Evolutionary conservation across 2,329 filamentous ascomycete species (phyloP), one percentile per base, ranked within the genome.

Genomic region (Trichophyton benhamiae): DNA sequence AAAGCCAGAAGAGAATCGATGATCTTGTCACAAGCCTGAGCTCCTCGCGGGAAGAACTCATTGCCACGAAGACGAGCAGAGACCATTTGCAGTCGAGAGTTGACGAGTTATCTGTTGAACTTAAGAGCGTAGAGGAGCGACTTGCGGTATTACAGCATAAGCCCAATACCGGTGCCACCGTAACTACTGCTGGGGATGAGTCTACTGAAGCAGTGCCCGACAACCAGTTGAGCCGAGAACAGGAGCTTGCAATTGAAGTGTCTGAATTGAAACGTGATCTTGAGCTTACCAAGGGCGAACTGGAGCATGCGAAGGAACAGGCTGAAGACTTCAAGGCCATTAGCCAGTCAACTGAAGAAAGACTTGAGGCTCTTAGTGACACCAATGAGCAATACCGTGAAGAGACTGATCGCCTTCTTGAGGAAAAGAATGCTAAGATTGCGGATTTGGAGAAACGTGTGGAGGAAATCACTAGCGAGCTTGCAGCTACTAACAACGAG

Each of bases 71-170:
- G 79, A 96, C 92, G 0, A 88, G 85, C 55, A 85, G 88, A 57
- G 92, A 97, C 72, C 89, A 96, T 71, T 80, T 99, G 1, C 91
- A 97, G 72, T 83, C 86, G 38, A 84, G 91, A 62, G 89, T 96
- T 2, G 88, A 95, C 66, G 92, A 97, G 75, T 77, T 99, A 60
- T 87, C 87, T 27, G 88, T 95, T 61, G 90, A 97, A 71, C 79
- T 97, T 27, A 87, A 88, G 67, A 91, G 87, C 69, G 90, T 91
- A 0, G 91, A 97, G 72, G 94, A 97, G 73, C 87, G 91, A 58
- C 82, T 89, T 4, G 86, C 88, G 66, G 83, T 91, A 33, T 79
- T 96, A 61, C 89, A 94, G 66, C 87, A 89, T n/a, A 83, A 87
- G 61, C 87, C 88, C 3, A 89, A 85, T 0, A 80, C 86, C 1